Conservation (phyloP, 169 alveolate genomes). For the Eimeria falciformis region DNA sequence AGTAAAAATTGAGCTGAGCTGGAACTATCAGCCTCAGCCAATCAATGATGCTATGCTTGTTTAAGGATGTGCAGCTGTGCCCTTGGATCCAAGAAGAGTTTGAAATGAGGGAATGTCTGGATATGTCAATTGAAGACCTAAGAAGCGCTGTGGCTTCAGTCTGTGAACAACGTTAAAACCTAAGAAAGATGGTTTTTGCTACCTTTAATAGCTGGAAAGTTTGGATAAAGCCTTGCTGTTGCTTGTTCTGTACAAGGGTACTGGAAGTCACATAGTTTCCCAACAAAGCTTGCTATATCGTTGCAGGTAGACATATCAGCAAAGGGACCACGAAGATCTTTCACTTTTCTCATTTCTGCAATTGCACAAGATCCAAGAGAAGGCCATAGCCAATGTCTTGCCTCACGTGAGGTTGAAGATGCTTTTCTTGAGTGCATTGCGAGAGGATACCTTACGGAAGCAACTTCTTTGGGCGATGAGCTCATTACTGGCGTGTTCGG, state of each 20-base stretch:
- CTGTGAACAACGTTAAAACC: background rate
- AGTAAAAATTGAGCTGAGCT: too few relatives aligned
- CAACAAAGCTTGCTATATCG: background rate
- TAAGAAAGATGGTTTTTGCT: background rate
- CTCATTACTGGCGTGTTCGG: conserved; percentile 20
- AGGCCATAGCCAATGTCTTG: conserved; percentile 6
- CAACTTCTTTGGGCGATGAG: conserved; percentile 57
- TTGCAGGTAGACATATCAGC: conserved; percentile 47
- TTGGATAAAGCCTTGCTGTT: background rate
- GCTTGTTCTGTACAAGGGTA: too few relatives aligned
- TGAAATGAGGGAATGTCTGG: conserved; percentile 15
- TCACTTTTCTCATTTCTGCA: conserved; percentile 18
- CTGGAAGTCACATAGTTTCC: background rate
- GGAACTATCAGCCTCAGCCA: background rate
- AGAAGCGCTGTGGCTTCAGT: conserved; percentile 70
- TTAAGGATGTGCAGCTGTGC: conserved; percentile 42
- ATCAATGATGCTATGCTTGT: background rate
- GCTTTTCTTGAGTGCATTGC: conserved; percentile 26
- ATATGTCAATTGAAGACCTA: conserved; percentile 42
- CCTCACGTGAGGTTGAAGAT: conserved; percentile 49
- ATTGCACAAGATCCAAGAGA: conserved; percentile 13
- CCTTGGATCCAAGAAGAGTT: conserved; percentile 47
- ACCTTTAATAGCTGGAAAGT: background rate
- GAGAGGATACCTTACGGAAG: conserved; percentile 65
- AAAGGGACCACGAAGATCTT: conserved; percentile 44